These are phyloP conservation scores for Apiospora malaysiana DNA, from an alignment of 2,329 filamentous ascomycete species.

Conservation along the genomic window DNA sequence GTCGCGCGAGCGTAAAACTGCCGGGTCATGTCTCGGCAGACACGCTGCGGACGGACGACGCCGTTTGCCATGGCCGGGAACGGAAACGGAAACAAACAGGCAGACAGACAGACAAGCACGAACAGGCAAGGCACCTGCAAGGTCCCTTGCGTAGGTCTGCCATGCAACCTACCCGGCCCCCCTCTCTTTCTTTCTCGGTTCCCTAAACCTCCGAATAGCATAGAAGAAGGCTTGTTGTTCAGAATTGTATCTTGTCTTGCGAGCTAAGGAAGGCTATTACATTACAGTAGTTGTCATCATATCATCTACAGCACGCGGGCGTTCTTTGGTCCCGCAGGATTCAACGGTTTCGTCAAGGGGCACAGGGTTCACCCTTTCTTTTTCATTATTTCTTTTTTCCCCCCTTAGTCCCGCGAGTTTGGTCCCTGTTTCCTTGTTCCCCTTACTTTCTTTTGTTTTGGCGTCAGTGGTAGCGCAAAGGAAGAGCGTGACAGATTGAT, in stretches of 20 bases:
- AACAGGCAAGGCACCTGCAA: not conserved
- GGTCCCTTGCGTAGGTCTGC: not conserved
- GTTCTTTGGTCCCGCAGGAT: not conserved
- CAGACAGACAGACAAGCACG: too few relatives aligned
- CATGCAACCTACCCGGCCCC: not conserved
- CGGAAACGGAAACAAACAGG: not conserved
- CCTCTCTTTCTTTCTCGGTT: not conserved
- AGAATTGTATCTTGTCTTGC: not conserved
- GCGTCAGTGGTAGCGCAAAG: not conserved
- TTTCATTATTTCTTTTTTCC: too few relatives aligned
- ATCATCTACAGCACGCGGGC: not conserved
- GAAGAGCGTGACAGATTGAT: not conserved
- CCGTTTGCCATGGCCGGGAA: not conserved
- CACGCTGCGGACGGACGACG: not conserved
- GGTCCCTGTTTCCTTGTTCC: not conserved
- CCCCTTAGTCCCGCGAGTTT: not conserved
- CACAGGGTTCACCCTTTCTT: not conserved
- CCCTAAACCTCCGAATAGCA: not conserved
- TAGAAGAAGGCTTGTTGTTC: not conserved
- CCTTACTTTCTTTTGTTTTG: not conserved
- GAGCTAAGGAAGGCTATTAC: too few relatives aligned
- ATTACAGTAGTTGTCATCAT: not conserved
- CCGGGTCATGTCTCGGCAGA: conserved; percentile 8
- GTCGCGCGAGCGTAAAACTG: not conserved
- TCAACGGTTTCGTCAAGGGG: not conserved